A percentile compares a stretch with the other conserved stretches of the same genome.
Evolutionary conservation across 73 alveolate genomes (phyloP).

Genomic region (Paramecium bursaria): DNA sequence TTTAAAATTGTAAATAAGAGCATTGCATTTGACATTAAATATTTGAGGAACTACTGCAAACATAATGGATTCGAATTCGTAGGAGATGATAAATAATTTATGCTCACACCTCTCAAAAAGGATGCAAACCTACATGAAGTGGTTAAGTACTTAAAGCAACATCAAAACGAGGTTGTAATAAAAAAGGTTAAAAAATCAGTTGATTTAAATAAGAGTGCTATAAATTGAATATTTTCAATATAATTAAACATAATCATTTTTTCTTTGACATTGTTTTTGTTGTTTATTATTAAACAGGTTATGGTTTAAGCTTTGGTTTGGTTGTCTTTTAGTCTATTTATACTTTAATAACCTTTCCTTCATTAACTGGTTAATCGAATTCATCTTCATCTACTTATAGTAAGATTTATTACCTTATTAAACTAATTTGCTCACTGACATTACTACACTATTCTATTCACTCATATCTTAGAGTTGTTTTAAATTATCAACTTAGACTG

Average conservation of each 20-base stretch:
- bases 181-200: not conserved
- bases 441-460: conserved; percentile 41
- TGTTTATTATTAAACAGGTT: not conserved
- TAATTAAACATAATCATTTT: not conserved
- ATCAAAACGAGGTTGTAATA: not conserved
- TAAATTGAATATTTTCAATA: not conserved
- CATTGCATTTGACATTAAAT: not conserved
- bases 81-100: too few species aligned
- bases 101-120: not conserved
- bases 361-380: conserved; percentile 41
- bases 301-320: not conserved
- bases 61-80: not conserved
- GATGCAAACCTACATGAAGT: not conserved
- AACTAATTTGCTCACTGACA: conserved; percentile 45
- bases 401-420: conserved; percentile 26
- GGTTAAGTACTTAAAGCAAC: not conserved
- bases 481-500: too few species aligned
- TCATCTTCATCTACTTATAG: conserved; percentile 14
- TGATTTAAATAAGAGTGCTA: not conserved
- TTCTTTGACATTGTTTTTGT: too few species aligned
- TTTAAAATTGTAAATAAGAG: too few species aligned
- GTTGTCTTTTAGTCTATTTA: not conserved
- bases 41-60: not conserved
- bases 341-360: conserved; percentile 55
- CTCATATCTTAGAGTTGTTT: conserved; percentile 26